Conservation (phyloP, 495 filamentous ascomycete genomes). For the Aspergillus egyptiacus region DNA sequence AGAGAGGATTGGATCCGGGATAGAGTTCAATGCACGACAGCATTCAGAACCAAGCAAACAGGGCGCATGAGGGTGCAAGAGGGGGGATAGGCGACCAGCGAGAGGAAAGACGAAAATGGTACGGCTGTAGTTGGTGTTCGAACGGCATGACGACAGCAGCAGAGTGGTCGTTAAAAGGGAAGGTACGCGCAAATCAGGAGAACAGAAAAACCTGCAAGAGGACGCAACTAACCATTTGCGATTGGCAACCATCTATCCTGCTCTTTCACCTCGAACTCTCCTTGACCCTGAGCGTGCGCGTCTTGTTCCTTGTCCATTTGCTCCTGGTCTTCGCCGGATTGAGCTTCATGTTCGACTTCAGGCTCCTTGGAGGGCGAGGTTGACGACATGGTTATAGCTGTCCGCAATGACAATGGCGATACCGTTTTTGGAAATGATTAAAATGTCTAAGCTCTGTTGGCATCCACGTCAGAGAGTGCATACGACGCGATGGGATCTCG, state of each 20-base stretch:
- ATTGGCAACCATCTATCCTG: constrained; percentile 99
- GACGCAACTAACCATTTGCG: constrained; percentile 92
- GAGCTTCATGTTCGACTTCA: constrained; percentile 85
- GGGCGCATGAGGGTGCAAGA: constrained; percentile 2
- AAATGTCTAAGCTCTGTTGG: constrained; percentile 38
- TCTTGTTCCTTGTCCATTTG: constrained; percentile 67
- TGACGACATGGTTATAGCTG: constrained; percentile 79
- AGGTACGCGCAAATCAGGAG: constrained; percentile 55
- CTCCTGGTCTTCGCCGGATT: constrained; percentile 83
- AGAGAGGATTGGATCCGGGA: not conserved
- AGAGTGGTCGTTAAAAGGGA: constrained; percentile 44
- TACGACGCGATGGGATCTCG: constrained; percentile 27
- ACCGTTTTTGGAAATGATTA: constrained; percentile 28
- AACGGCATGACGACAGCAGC: constrained; percentile 36
- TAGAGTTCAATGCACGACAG: not conserved
- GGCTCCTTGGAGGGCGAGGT: constrained; percentile 79
- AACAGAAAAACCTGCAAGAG: constrained; percentile 46
- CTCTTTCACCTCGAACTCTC: constrained; percentile 99
- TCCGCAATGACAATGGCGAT: constrained; percentile 22
- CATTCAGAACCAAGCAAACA: not conserved
- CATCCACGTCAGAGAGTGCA: constrained; percentile 46
- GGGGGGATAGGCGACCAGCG: constrained; percentile 11
- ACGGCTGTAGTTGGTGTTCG: constrained; percentile 19
- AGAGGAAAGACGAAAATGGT: constrained; percentile 15
- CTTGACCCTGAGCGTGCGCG: constrained; percentile 51